Conservation (phyloP, 1,284 basidiomycete genomes). For the Tilletia walkeri region DNA sequence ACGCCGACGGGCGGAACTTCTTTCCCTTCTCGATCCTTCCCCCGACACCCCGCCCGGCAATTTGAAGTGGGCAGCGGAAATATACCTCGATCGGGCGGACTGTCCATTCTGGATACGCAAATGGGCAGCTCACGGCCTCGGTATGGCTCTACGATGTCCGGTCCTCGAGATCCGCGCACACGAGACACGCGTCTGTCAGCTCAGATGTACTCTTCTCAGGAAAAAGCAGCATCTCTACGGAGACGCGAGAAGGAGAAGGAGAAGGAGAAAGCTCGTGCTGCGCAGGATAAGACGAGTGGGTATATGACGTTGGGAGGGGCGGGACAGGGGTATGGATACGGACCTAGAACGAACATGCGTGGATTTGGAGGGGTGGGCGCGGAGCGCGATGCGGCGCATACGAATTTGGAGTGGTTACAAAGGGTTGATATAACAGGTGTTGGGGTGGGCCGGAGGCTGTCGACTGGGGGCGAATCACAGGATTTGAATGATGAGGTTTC, state of each 20-base stretch:
- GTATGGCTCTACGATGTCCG: conserved; percentile 10
- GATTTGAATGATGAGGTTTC: conserved; percentile 20
- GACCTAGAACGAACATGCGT: not conserved
- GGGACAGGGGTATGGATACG: conserved; percentile 15
- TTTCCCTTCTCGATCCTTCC: conserved; percentile 3
- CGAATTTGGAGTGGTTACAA: conserved; percentile 1
- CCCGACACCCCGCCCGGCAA: not conserved
- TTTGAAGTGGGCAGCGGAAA: not conserved
- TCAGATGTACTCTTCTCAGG: not conserved
- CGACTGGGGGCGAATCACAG: conserved; percentile 27
- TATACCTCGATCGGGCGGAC: too few species aligned
- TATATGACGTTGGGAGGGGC: conserved; percentile 5
- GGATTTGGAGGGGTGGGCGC: not conserved
- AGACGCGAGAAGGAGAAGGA: conserved; percentile 7
- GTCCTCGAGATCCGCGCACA: conserved; percentile 16
- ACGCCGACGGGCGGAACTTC: not conserved
- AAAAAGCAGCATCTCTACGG: not conserved
- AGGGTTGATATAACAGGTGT: conserved; percentile 10
- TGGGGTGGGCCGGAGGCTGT: conserved; percentile 42
- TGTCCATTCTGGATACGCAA: too few species aligned
- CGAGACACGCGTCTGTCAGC: not conserved
- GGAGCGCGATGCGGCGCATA: conserved; percentile 1
- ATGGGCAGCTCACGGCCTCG: not conserved
- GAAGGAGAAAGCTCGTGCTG: not conserved
- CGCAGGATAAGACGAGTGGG: not conserved